Percentiles rank a stretch among this genome's conserved stretches.
These are phyloP conservation scores for Raphanus raphanistrum DNA, from an alignment of 345 rosid species.

Conservation along the genomic window DNA sequence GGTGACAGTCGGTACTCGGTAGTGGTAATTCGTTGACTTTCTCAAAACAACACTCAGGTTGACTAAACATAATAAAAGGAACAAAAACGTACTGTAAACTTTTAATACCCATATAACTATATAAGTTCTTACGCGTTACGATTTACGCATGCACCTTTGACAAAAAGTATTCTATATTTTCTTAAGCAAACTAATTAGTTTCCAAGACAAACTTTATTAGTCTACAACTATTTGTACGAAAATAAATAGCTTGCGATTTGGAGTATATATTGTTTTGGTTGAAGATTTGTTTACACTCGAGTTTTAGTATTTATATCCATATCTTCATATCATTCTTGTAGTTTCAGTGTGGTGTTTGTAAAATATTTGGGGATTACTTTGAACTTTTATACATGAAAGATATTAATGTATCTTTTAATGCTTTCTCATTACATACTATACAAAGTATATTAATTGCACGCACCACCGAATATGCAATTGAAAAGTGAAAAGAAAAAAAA, in stretches of 20 bases:
- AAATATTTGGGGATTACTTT: neutral
- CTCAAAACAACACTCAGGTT: neutral
- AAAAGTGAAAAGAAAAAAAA: conserved; percentile 15
- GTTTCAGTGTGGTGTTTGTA: neutral
- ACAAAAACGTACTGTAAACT: neutral
- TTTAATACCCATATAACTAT: neutral
- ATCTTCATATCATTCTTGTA: neutral
- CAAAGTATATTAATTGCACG: conserved; percentile 21
- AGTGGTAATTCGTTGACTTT: neutral
- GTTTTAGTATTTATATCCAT: neutral
- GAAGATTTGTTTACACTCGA: neutral
- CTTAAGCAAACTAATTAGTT: neutral
- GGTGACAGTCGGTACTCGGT: neutral
- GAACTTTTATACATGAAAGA: neutral
- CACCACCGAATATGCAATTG: conserved; percentile 23
- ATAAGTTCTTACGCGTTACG: too few relatives aligned
- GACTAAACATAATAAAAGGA: neutral
- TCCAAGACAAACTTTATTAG: neutral
- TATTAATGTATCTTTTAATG: conserved; percentile 1
- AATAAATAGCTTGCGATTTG: neutral
- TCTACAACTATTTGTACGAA: neutral
- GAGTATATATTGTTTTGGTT: neutral
- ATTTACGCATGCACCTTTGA: neutral
- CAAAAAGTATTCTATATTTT: neutral
- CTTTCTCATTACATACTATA: conserved; percentile 12